Evolutionary conservation across 2,329 filamentous ascomycete genomes (phyloP).

Genomic region (Boeremia exigua): DNA sequence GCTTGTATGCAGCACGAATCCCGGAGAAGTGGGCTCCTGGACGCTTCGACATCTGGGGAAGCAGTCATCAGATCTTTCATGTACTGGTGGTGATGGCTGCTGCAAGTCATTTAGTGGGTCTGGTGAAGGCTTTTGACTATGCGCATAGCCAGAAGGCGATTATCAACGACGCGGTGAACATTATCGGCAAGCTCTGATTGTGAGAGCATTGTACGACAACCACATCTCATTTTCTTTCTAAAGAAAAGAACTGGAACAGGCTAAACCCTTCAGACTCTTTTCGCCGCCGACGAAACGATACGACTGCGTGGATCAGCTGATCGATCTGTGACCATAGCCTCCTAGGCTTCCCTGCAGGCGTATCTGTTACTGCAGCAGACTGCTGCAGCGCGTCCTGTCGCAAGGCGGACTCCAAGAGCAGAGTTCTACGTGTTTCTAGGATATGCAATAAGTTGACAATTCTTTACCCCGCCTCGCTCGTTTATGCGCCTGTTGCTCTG

Average conservation of each 20-base stretch:
- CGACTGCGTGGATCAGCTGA: too few species aligned
- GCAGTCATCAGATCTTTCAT: conserved; percentile 96
- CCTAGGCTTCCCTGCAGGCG: background rate
- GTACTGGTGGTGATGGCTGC: conserved; percentile 85
- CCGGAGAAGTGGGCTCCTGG: conserved; percentile 83
- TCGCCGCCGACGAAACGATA: too few species aligned
- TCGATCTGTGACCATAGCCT: background rate
- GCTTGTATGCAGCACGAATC: conserved; percentile 83
- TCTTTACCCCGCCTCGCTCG: conserved; percentile 2
- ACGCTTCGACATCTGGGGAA: conserved; percentile 86
- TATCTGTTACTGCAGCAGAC: background rate
- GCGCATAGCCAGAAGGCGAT: conserved; percentile 60
- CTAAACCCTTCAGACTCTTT: too few species aligned
- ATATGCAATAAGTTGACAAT: background rate
- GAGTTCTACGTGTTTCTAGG: background rate
- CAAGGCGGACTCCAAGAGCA: background rate
- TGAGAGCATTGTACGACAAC: too few species aligned
- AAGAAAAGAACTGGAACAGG: background rate
- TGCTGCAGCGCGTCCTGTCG: background rate
- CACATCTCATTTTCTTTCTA: background rate
- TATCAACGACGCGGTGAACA: background rate
- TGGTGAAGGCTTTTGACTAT: conserved; percentile 85
- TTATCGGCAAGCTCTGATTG: background rate
- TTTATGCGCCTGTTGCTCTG: background rate
- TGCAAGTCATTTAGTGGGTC: conserved; percentile 77